Conservation (phyloP, 2,329 filamentous ascomycete genomes). For the Ilyonectria mors-panacis region DNA sequence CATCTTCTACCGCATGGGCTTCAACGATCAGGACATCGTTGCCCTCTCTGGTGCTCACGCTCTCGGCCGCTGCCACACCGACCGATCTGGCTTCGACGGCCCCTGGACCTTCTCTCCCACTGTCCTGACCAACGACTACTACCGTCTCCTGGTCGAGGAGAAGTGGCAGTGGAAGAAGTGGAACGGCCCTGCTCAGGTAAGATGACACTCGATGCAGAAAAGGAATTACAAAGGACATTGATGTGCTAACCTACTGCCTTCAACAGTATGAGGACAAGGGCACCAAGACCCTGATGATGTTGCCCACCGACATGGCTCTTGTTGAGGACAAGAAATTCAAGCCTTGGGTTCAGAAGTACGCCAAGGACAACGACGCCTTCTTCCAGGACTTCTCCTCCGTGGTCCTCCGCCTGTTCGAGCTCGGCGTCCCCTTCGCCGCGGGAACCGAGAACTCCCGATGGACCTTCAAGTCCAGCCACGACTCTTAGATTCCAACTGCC, state of each 20-base stretch:
- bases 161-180: slow-evolving; percentile 95
- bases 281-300: slow-evolving; percentile 95
- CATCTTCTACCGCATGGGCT: slow-evolving; percentile 98
- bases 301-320: slow-evolving; percentile 91
- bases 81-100: slow-evolving; percentile 89
- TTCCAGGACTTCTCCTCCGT: slow-evolving; percentile 93
- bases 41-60: slow-evolving; percentile 89
- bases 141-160: slow-evolving; percentile 87
- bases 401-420: slow-evolving; percentile 88
- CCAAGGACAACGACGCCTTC: slow-evolving; percentile 90
- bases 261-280: slow-evolving; percentile 85
- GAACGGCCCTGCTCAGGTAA: slow-evolving; percentile 85
- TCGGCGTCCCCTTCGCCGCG: slow-evolving; percentile 89
- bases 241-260: slow-evolving; percentile 23
- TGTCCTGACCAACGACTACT: slow-evolving; percentile 95
- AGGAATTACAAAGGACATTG: neutral
- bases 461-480: slow-evolving; percentile 73
- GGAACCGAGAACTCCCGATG: slow-evolving; percentile 69
- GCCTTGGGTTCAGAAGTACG: slow-evolving; percentile 86
- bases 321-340: slow-evolving; percentile 91
- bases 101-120: slow-evolving; percentile 95
- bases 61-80: slow-evolving; percentile 89
- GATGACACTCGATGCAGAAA: slow-evolving; percentile 22
- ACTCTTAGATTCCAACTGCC: slow-evolving; percentile 46
- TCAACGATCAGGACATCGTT: slow-evolving; percentile 97